Conservation (phyloP, 2,329 filamentous ascomycete genomes). For the Pestalotiopsis sp. region DNA sequence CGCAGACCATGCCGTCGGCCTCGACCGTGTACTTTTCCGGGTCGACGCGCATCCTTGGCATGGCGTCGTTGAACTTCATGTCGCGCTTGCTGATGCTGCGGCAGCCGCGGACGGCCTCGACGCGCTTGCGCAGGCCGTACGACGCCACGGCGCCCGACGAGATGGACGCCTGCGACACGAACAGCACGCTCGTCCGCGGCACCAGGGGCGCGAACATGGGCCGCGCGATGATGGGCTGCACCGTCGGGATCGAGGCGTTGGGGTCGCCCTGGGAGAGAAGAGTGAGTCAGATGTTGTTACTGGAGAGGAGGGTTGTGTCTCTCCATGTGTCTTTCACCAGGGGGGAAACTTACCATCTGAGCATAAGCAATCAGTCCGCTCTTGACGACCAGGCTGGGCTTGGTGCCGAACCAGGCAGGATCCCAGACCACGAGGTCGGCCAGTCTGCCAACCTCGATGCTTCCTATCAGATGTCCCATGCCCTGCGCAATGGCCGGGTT, state of each 20-base stretch:
- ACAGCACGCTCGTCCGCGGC: conserved; percentile 75
- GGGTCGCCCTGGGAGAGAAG: conserved; percentile 64
- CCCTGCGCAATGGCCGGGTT: conserved; percentile 92
- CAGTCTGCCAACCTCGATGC: conserved; percentile 84
- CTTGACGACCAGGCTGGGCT: conserved; percentile 82
- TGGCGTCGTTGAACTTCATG: conserved; percentile 86
- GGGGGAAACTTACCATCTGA: conserved; percentile 68
- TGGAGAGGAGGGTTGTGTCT: too few species aligned
- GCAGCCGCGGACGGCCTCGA: conserved; percentile 80
- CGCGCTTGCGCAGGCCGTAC: conserved; percentile 77
- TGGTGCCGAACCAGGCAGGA: conserved; percentile 82
- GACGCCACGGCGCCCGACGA: conserved; percentile 65
- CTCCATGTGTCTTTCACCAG: neutral
- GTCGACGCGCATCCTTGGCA: conserved; percentile 88
- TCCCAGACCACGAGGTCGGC: conserved; percentile 91
- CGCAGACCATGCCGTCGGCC: conserved; percentile 77
- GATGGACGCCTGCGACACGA: conserved; percentile 77
- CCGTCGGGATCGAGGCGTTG: conserved; percentile 83
- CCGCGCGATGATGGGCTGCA: conserved; percentile 81
- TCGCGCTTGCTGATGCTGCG: conserved; percentile 77
- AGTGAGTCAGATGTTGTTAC: neutral
- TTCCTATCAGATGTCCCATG: conserved; percentile 84
- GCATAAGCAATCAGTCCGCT: conserved; percentile 82
- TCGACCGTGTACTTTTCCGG: conserved; percentile 88
- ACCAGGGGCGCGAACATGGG: conserved; percentile 84